Evolutionary conservation across 257 asterid genomes (phyloP), one percentile per base, ranked within the genome.

Genomic region (Nicotiana paniculata): DNA sequence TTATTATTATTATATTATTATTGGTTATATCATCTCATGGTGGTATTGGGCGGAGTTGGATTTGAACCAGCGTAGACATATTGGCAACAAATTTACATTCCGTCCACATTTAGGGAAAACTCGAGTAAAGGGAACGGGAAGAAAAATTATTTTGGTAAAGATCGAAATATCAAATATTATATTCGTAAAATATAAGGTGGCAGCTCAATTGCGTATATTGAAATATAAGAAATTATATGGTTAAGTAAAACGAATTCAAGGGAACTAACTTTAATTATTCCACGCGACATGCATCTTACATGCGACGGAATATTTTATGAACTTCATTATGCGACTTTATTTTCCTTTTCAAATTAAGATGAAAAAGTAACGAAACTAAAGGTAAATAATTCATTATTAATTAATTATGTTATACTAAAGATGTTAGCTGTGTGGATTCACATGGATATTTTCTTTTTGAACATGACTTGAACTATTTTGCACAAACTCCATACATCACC

Each of bases 371-470:
- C 15, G 79, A 72, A 74, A 74, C 46, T 74, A 74, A 74, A 74
- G 79, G 37, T 66, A 53, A 70, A 68, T 54, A 70, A 79, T 21
- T 58, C 83, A 72, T 72, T 64, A 46, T 70, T 82, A 68, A 5
- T 81, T 77, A 26, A 80, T 43, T 59, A 82, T 64, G 77, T 26
- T 69, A 80, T 58, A 55, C 11, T 63, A 55, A 66, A 81, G 82
- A 30, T 74, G 53, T 26, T 24, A 74, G 63, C 48, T 74, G 53
- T 74, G 63, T 74, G 79, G 63, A 51, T 58, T 74, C 79, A 74
- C 79, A 74, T 74, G 79, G 79, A 51, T n/a, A 74, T 48, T 74
- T 74, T 74, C 79, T 74, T 74, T 74, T 48, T 74, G 79, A 74
- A 74, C 79, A 51, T 74, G 79, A 51, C 26, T 15, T 51, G 63